These are phyloP conservation scores for Vanilla planifolia DNA, from an alignment of 106 monocot species.

Conservation along the genomic window DNA sequence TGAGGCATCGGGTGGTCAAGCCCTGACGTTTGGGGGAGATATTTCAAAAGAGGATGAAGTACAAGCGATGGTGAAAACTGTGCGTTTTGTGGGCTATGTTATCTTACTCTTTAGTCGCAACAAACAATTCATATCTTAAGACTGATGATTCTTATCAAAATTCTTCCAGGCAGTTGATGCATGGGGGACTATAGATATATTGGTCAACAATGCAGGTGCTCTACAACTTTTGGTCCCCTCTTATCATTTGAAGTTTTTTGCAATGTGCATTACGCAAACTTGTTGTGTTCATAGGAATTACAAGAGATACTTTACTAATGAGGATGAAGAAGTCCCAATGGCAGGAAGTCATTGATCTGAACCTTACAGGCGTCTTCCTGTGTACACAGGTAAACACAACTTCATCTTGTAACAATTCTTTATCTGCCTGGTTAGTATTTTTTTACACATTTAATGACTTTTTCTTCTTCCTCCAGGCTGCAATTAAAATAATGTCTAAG, in stretches of 20 bases:
- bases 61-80: constrained; percentile 69
- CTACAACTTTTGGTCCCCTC: neutral
- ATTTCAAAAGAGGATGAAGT: constrained; percentile 72
- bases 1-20: constrained; percentile 59
- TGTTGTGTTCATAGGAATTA: constrained; percentile 49
- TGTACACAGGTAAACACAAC: constrained; percentile 57
- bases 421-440: no score
- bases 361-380: constrained; percentile 88
- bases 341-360: constrained; percentile 88
- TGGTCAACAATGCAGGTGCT: constrained; percentile 83
- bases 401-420: neutral
- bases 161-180: constrained; percentile 57
- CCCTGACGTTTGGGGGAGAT: constrained; percentile 67
- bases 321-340: constrained; percentile 91
- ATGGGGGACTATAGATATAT: constrained; percentile 80
- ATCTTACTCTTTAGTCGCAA: neutral
- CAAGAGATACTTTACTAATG: constrained; percentile 76
- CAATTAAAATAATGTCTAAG: constrained; percentile 88
- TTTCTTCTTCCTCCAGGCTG: constrained; percentile 48
- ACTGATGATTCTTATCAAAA: constrained; percentile 3
- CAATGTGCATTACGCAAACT: neutral
- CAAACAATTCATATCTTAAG: neutral
- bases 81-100: no score
- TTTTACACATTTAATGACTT: neutral
- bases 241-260: neutral